Evolutionary conservation across 805 yeast species (phyloP), one percentile per base, ranked within the genome.

Genomic region (Saccharomycopsis selenospora): DNA sequence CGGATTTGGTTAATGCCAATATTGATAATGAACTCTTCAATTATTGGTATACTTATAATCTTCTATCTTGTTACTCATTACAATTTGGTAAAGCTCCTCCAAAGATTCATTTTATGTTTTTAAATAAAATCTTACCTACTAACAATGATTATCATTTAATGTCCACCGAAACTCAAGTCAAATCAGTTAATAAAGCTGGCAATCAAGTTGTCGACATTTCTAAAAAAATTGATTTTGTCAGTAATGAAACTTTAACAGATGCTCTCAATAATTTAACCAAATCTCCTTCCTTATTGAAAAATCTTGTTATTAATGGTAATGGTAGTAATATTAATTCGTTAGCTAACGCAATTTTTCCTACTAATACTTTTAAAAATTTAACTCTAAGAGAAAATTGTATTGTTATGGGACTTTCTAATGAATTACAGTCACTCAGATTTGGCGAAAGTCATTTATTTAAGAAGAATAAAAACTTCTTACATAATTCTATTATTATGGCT

Each of bases 401-500:
- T 6, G 41, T 53, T 8, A 51, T 53, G 54, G 53, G 56, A 1
- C 51, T 23, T 42, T 58, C 52, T 52, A 59, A 58, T 36, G 67
- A 63, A 45, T 42, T 63, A 2, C 66, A 63, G 36, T 36, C 52
- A 6, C 28, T 59, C 6, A 55, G 57, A 18, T 54, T 54, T 27
- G 50, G 52, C 14, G 49, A 45, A 44, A 20, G 45, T 27, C 17
- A 43, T 18, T 49, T 61, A 3, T 60, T 60, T 43, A 57, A 61
- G 23, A 63, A 70, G 29, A 65, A 68, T 53, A 68, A 68, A 44
- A 67, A 70, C 51, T 64, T 66, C 24, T 58, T 77, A 7, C 82
- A 78, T 53, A 76, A 76, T 57, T 68, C 79, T 0, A 71, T 77
- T 17, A 76, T 77, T 13, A 65, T 76, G 55, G 69, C 75, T 6